A percentile compares a stretch with the other conserved stretches of the same genome.
phyloP scores from a whole-genome alignment of 2,329 filamentous ascomycete species.

The Metarhizium sp. region DNA sequence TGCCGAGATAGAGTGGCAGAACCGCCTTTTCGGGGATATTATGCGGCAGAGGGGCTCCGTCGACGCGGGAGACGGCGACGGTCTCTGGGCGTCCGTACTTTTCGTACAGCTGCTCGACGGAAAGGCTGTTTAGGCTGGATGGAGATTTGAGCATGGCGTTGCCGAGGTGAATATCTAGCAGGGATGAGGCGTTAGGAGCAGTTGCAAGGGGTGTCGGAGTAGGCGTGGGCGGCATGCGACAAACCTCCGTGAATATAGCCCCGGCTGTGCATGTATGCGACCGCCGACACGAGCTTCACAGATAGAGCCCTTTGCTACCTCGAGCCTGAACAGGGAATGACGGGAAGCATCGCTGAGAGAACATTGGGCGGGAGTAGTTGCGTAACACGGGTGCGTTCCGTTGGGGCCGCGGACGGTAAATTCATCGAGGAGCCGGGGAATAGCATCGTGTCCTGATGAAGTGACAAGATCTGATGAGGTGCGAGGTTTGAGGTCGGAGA shows the following conservation, averaged over 20 bases:
- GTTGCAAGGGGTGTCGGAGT: no score
- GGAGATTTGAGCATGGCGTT: conserved; percentile 12
- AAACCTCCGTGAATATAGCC: conserved; percentile 17
- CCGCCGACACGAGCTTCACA: conserved; percentile 9
- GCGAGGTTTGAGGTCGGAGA: neutral
- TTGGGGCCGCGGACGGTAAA: conserved; percentile 3
- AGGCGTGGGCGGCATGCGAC: neutral
- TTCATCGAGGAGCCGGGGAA: conserved; percentile 4
- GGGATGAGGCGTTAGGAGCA: no score
- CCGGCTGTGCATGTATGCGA: conserved; percentile 14
- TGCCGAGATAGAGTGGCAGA: conserved; percentile 15
- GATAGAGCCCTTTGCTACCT: conserved; percentile 1
- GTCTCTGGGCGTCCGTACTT: conserved; percentile 19
- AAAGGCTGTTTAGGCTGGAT: conserved; percentile 14
- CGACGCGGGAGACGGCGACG: conserved; percentile 13
- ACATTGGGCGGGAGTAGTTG: neutral
- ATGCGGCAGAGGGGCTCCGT: conserved; percentile 14
- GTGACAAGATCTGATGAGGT: neutral
- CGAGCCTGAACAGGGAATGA: neutral
- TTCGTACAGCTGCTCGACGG: conserved; percentile 20
- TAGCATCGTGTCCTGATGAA: neutral
- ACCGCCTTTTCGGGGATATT: conserved; percentile 18
- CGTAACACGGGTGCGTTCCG: conserved; percentile 1
- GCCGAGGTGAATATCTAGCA: conserved; percentile 16
- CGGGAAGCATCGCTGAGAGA: neutral